Conservation (phyloP, 352 stramenopile species). For the Globisporangium solare region DNA sequence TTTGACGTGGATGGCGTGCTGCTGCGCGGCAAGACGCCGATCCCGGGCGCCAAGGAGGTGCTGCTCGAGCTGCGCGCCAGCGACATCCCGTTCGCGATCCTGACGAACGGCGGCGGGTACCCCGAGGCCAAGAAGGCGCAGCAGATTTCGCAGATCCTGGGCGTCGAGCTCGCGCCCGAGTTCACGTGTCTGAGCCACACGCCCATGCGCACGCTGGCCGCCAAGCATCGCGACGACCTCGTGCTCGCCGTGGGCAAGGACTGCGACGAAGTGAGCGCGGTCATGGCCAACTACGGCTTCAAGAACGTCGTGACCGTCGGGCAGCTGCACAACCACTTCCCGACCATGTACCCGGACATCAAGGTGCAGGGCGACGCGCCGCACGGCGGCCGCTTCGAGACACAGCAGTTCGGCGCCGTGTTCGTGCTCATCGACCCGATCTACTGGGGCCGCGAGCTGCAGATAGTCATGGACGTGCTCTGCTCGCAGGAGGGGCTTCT, state of each 20-base stretch:
- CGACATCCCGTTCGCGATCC: constrained; percentile 74
- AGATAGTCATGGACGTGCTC: constrained; percentile 57
- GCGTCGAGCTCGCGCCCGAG: constrained; percentile 41
- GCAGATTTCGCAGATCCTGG: constrained; percentile 67
- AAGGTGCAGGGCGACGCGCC: constrained; percentile 29
- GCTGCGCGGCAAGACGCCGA: constrained; percentile 64
- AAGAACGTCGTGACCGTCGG: constrained; percentile 77
- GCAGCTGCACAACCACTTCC: constrained; percentile 74
- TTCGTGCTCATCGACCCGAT: constrained; percentile 60
- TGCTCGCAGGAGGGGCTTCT: constrained; percentile 36
- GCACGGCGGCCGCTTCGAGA: constrained; percentile 28
- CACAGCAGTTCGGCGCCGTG: constrained; percentile 34
- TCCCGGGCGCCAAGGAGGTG: constrained; percentile 63
- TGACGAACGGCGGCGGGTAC: constrained; percentile 86
- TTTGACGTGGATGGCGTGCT: constrained; percentile 85
- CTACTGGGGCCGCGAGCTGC: constrained; percentile 53
- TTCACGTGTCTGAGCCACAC: constrained; percentile 79
- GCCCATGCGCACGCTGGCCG: constrained; percentile 65
- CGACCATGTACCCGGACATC: constrained; percentile 78
- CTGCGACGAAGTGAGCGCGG: constrained; percentile 44
- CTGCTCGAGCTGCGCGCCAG: constrained; percentile 57
- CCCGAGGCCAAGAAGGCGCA: constrained; percentile 66
- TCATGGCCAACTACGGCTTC: constrained; percentile 81
- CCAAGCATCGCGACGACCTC: constrained; percentile 64
- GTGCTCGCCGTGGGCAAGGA: constrained; percentile 81